phyloP scores from a whole-genome alignment of 768 basidiomycete genomes.

The Crepidotus variabilis region DNA sequence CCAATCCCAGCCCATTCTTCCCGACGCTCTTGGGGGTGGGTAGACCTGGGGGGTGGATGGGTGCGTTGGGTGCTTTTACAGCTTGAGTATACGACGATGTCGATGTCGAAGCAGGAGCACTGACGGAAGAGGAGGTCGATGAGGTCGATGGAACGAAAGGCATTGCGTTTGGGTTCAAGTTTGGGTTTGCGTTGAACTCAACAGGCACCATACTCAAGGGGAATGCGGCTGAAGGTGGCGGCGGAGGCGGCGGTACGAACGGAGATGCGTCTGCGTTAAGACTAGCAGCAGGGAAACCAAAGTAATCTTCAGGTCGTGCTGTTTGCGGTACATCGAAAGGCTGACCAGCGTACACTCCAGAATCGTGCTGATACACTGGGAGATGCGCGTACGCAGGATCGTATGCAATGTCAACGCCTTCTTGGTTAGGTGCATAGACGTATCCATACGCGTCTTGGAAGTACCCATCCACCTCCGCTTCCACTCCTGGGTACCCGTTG shows the following conservation, averaged over 20 bases:
- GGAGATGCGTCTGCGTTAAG: neutral
- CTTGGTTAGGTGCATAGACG: neutral
- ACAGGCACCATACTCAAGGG: no score
- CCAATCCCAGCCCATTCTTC: no score
- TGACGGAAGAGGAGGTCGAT: neutral
- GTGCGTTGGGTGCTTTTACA: neutral
- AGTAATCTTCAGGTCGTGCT: no score
- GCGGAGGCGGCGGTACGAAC: neutral
- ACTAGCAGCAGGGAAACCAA: neutral
- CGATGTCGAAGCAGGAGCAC: no score
- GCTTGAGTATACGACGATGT: no score
- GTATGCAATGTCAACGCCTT: neutral
- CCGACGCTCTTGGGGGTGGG: no score
- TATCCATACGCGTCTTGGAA: neutral
- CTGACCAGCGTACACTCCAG: no score
- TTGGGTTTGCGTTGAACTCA: neutral
- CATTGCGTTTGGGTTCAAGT: neutral
- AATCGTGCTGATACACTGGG: neutral
- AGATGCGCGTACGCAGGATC: neutral
- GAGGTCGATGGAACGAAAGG: neutral
- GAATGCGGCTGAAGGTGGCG: neutral
- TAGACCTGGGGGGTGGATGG: neutral
- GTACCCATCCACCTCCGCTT: no score
- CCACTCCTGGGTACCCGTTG: neutral
- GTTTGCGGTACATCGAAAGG: no score